These are phyloP conservation scores for Penicillium sp. DNA, from an alignment of 2,329 filamentous ascomycete genomes.

Conservation along the genomic window DNA sequence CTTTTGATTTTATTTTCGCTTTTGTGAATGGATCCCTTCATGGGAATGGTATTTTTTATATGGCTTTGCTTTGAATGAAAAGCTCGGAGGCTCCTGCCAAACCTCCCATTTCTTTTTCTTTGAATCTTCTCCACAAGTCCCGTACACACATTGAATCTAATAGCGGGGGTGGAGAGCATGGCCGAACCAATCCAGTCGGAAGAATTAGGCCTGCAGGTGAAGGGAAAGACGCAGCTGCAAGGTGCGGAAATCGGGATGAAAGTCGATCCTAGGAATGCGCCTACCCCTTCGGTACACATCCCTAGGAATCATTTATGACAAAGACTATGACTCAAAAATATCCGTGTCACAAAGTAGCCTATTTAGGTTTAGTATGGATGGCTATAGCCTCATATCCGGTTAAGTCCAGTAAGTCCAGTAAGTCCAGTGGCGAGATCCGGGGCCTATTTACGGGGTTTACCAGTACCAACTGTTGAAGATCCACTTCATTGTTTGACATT, in stretches of 20 bases:
- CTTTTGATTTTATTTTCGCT: neutral
- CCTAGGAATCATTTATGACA: neutral
- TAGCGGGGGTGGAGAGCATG: conserved; percentile 8
- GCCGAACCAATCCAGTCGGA: conserved; percentile 17
- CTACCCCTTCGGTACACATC: neutral
- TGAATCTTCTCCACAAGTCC: neutral
- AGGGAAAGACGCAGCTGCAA: conserved; percentile 12
- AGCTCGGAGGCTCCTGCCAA: neutral
- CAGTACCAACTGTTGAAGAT: neutral
- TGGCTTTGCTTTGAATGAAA: neutral
- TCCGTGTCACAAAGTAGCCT: neutral
- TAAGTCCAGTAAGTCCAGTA: neutral
- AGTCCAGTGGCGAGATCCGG: neutral
- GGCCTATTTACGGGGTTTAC: too few species aligned
- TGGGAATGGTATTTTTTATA: neutral
- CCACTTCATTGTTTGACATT: neutral
- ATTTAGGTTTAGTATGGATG: neutral
- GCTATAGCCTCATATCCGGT: neutral
- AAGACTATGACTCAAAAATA: neutral
- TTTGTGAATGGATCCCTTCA: neutral
- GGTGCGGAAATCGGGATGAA: conserved; percentile 13
- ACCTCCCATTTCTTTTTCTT: neutral
- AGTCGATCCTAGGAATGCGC: conserved; percentile 20
- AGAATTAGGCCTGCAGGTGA: conserved; percentile 9
- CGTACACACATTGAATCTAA: neutral